Percentiles rank a stretch among this genome's conserved stretches.
phyloP scores from a whole-genome alignment of 805 yeast species.

The Wickerhamiella shivajii region DNA sequence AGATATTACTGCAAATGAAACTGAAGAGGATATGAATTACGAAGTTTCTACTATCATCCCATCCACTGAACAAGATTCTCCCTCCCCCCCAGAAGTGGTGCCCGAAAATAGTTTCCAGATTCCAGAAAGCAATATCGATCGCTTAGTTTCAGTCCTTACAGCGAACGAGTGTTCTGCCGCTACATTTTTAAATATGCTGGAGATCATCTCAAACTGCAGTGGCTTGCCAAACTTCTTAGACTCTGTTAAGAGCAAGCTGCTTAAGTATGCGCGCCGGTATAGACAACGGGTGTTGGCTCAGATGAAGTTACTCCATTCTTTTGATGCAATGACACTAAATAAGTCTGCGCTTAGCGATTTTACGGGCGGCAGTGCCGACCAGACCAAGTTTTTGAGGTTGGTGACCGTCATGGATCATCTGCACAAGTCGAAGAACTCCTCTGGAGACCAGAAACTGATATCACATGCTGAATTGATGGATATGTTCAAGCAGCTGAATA shows the following conservation, averaged over 20 bases:
- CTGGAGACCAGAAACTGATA: conserved; percentile 12
- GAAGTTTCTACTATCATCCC: no score
- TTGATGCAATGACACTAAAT: conserved; percentile 32
- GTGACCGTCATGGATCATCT: conserved; percentile 79
- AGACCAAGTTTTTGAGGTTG: conserved; percentile 72
- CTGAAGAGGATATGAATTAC: no score
- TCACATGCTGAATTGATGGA: conserved; percentile 17
- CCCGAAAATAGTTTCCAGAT: no score
- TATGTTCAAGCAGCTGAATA: conserved; percentile 40
- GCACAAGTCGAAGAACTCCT: conserved; percentile 32
- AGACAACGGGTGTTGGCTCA: conserved; percentile 3
- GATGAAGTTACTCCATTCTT: conserved; percentile 2
- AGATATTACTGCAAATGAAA: neutral
- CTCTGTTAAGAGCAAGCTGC: conserved; percentile 1
- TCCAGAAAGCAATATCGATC: conserved; percentile 26
- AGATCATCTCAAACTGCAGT: conserved; percentile 65
- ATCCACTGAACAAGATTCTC: no score
- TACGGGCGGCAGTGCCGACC: conserved; percentile 70
- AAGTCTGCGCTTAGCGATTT: conserved; percentile 47
- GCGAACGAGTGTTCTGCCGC: conserved; percentile 75
- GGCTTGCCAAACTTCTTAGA: conserved; percentile 30
- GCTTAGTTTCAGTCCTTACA: conserved; percentile 50
- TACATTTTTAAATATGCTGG: conserved; percentile 70
- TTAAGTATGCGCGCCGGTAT: conserved; percentile 5
- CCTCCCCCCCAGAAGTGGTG: no score